Evolutionary conservation across 2,329 filamentous ascomycete genomes (phyloP), one percentile per base, ranked within the genome.

Genomic region (Leptographium wingfieldii): DNA sequence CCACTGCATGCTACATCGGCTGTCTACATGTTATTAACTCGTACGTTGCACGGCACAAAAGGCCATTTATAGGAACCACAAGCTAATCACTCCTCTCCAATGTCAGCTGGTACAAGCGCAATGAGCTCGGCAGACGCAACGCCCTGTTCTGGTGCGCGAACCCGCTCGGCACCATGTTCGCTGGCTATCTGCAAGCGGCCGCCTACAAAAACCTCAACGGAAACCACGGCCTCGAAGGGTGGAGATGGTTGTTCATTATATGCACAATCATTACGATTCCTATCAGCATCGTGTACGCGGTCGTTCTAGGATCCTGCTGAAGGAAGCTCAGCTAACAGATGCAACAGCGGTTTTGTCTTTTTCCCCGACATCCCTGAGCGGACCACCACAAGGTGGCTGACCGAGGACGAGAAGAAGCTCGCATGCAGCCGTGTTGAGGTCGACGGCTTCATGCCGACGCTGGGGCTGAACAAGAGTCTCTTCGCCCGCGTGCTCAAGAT

Each of bases 61-160:
- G 4, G 19, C 43, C 19, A 19, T 6, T 14, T 12, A 19, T 22
- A 22, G 46, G 46, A 5, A 22, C 22, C 19, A 38, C 7, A 40
- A 31, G 35, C 16, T 31, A 11, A 22, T 55, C 53, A 12, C 2
- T 29, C 10, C 29, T 43, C 19, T 40, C 12, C 38, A 16, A 14
- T n/a, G 12, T 3, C 22, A 55, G 51, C 3, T 86, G 83, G 83
- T 85, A 85, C 63, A 84, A 76, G 0, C 74, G 76, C 29, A 72
- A 74, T 19, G 83, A 86, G 62, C 74, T 86, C 0, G 82, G 80
- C 0, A 86, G 85, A 66, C 75, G 84, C 2, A 80, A 76, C 3
- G 82, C 80, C 38, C 80, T 86, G 55, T 86, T 86, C 66, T 83
- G 80, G 0, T 75, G 79, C 0, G 82, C 80, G 10, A 56, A 55